phyloP scores from a whole-genome alignment of 2,329 filamentous ascomycete genomes.

The Fusarium temperatum region DNA sequence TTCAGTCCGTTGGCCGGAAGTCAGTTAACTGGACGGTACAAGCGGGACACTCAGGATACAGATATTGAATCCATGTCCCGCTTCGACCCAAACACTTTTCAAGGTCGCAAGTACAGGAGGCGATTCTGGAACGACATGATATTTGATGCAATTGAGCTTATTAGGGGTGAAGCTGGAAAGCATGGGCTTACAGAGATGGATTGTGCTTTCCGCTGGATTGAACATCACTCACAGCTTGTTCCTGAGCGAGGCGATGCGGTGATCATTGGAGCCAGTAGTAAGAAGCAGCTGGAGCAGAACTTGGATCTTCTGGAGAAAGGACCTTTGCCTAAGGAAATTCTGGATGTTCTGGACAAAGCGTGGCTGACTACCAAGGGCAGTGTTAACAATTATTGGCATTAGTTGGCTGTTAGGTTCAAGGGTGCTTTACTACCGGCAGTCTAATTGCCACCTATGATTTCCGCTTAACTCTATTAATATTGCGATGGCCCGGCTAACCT shows the following conservation, averaged over 20 bases:
- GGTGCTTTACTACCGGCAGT: rapidly evolving
- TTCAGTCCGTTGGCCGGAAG: conserved; percentile 80
- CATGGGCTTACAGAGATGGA: conserved; percentile 73
- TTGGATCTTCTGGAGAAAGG: conserved; percentile 59
- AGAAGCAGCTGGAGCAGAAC: conserved; percentile 60
- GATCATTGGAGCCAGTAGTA: conserved; percentile 60
- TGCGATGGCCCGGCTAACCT: no score
- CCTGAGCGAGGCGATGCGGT: conserved; percentile 54
- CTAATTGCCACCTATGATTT: not conserved
- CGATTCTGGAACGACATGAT: conserved; percentile 69
- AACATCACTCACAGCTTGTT: conserved; percentile 65
- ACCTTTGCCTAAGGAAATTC: conserved; percentile 76
- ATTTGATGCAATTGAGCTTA: conserved; percentile 66
- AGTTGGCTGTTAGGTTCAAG: no score
- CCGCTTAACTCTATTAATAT: no score
- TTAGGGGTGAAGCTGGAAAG: conserved; percentile 71
- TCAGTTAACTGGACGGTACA: conserved; percentile 70
- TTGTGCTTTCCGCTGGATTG: conserved; percentile 72
- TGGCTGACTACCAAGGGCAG: not conserved
- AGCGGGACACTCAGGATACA: conserved; percentile 38
- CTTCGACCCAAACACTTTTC: conserved; percentile 30
- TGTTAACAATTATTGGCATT: not conserved
- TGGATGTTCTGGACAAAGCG: conserved; percentile 53
- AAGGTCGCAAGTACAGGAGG: conserved; percentile 11
- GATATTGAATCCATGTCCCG: conserved; percentile 33